Conservation (phyloP, 2,329 filamentous ascomycete species). For the Xylariomycetidae sp. region DNA sequence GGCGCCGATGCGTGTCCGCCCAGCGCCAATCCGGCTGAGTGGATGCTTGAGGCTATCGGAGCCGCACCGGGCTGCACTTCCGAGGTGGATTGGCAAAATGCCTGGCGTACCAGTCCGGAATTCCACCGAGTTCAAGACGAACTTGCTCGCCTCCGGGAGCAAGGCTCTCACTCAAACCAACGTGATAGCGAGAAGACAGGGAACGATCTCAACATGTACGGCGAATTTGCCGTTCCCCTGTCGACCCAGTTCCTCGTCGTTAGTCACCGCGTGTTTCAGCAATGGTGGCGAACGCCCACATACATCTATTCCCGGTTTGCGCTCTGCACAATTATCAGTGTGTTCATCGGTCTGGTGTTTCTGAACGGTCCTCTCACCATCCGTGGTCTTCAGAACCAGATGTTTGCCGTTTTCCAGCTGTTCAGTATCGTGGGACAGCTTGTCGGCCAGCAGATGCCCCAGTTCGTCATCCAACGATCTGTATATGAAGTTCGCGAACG, state of each 20-base stretch:
- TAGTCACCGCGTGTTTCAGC: constrained; percentile 52
- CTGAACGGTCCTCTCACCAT: constrained; percentile 53
- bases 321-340: constrained; percentile 58
- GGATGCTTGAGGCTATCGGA: constrained; percentile 54
- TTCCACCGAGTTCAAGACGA: constrained; percentile 49
- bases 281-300: constrained; percentile 62
- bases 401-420: constrained; percentile 75
- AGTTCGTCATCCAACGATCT: constrained; percentile 60
- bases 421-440: constrained; percentile 69
- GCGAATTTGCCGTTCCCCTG: constrained; percentile 61
- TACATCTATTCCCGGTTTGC: constrained; percentile 61
- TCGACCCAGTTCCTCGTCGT: constrained; percentile 48
- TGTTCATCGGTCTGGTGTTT: constrained; percentile 62
- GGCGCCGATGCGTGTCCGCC: constrained; percentile 43
- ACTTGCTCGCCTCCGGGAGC: constrained; percentile 44
- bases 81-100: constrained; percentile 55
- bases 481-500: constrained; percentile 70
- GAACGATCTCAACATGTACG: constrained; percentile 41
- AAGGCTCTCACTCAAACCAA: too few species aligned
- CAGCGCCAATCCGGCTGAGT: constrained; percentile 49
- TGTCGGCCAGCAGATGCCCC: constrained; percentile 73
- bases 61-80: constrained; percentile 59
- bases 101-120: constrained; percentile 39
- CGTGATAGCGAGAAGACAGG: constrained; percentile 35
- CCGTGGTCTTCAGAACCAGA: constrained; percentile 63